Conservation (phyloP, 768 basidiomycete species). For the Leccinum subtestaceum region DNA sequence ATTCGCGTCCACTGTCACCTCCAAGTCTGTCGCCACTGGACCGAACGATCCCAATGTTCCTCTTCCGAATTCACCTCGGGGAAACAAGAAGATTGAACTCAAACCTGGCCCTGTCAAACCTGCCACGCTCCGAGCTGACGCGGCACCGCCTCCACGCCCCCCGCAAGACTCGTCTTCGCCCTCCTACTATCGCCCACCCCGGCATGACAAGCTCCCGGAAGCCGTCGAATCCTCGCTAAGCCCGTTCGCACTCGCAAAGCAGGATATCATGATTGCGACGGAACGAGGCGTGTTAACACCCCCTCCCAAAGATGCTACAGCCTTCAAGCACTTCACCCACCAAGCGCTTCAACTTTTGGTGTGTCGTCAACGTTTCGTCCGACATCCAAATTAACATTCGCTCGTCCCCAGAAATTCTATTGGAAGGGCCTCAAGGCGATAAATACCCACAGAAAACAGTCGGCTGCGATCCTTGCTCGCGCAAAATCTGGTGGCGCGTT, state of each 20-base stretch:
- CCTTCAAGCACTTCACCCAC: constrained; percentile 49
- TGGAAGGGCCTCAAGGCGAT: constrained; percentile 72
- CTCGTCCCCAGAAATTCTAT: constrained; percentile 70
- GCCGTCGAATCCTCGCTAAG: constrained; percentile 20
- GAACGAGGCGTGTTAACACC: constrained; percentile 67
- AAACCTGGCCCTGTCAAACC: constrained; percentile 62
- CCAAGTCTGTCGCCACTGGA: constrained; percentile 22
- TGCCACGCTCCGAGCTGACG: constrained; percentile 23
- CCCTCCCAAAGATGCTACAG: constrained; percentile 59
- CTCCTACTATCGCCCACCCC: constrained; percentile 27
- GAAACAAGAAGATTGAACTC: constrained; percentile 53
- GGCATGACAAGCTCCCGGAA: constrained; percentile 19
- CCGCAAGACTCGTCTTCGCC: constrained; percentile 27
- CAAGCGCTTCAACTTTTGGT: constrained; percentile 49
- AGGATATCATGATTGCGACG: constrained; percentile 64
- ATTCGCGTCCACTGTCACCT: constrained; percentile 30
- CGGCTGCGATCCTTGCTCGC: constrained; percentile 52
- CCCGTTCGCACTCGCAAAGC: constrained; percentile 51
- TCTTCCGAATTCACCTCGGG: constrained; percentile 29
- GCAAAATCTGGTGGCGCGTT: constrained; percentile 57
- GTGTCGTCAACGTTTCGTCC: constrained; percentile 13
- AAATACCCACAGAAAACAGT: constrained; percentile 56
- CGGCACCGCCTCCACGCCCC: constrained; percentile 14
- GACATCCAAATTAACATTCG: neutral
- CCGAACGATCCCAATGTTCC: constrained; percentile 23